A percentile compares a stretch with the other conserved stretches of the same genome.
Evolutionary conservation across 2,329 filamentous ascomycete genomes (phyloP).

Genomic region (Alternaria incomplexa): DNA sequence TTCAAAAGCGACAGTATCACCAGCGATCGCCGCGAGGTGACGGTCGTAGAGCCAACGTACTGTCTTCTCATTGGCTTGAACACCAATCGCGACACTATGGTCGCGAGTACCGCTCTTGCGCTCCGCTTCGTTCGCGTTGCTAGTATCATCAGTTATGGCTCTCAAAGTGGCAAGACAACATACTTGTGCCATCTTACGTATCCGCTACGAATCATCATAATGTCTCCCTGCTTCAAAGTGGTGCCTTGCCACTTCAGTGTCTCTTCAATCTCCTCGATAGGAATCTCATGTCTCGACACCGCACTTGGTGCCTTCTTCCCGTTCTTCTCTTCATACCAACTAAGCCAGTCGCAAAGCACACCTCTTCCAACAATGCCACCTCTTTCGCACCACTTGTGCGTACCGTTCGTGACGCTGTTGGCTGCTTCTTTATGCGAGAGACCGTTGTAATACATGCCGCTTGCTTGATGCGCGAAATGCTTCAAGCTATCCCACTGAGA

Average conservation of each 20-base stretch:
- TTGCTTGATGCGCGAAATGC: conserved; percentile 44
- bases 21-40: conserved; percentile 45
- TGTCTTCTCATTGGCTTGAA: conserved; percentile 40
- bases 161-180: not conserved
- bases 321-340: conserved; percentile 40
- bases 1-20: conserved; percentile 52
- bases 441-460: conserved; percentile 38
- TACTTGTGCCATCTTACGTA: conserved; percentile 53
- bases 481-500: conserved; percentile 47
- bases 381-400: conserved; percentile 46
- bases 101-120: conserved; percentile 42
- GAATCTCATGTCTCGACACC: conserved; percentile 38
- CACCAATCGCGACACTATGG: conserved; percentile 39
- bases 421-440: conserved; percentile 37
- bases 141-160: conserved; percentile 5
- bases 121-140: conserved; percentile 31
- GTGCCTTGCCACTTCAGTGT: conserved; percentile 42
- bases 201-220: conserved; percentile 50
- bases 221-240: conserved; percentile 38
- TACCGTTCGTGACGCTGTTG: conserved; percentile 35
- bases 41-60: conserved; percentile 48
- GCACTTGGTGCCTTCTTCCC: conserved; percentile 34
- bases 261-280: conserved; percentile 36
- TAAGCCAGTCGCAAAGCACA: conserved; percentile 42
- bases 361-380: conserved; percentile 45